Conservation (phyloP, 2,329 filamentous ascomycete genomes). For the Cladosporium velox region DNA sequence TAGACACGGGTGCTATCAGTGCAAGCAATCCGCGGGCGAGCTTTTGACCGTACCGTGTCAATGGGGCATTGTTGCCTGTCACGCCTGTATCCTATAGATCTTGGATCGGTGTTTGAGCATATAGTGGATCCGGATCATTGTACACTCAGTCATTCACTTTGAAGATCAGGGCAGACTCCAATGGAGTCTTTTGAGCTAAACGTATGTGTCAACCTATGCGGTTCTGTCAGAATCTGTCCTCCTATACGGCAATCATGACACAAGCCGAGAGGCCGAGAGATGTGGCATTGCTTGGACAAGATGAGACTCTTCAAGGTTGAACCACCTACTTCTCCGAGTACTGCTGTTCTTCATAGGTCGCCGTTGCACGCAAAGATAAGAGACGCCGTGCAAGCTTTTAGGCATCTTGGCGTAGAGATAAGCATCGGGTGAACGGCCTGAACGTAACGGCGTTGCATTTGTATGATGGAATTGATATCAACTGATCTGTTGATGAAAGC, state of each 20-base stretch:
- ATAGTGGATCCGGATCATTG: background rate
- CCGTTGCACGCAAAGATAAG: constrained; percentile 13
- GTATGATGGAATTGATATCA: background rate
- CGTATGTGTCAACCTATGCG: background rate
- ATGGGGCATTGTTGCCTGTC: background rate
- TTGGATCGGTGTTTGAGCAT: background rate
- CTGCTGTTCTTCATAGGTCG: background rate
- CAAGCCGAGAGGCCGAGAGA: constrained; percentile 3
- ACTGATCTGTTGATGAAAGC: background rate
- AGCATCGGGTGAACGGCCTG: background rate
- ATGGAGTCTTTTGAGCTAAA: background rate
- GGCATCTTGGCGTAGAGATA: constrained; percentile 7
- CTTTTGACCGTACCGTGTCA: background rate
- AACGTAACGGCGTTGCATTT: background rate
- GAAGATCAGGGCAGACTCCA: background rate
- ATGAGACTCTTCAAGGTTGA: background rate
- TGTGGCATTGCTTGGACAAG: constrained; percentile 12
- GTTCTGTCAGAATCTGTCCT: too few species aligned
- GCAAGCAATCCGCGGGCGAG: background rate
- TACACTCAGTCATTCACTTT: background rate
- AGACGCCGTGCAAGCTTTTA: constrained; percentile 3
- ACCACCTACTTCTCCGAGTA: background rate
- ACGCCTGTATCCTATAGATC: background rate
- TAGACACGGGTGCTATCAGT: background rate
- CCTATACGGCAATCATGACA: background rate